Evolutionary conservation across 2,329 filamentous ascomycete species (phyloP).

Genomic region (Cercospora sesami): DNA sequence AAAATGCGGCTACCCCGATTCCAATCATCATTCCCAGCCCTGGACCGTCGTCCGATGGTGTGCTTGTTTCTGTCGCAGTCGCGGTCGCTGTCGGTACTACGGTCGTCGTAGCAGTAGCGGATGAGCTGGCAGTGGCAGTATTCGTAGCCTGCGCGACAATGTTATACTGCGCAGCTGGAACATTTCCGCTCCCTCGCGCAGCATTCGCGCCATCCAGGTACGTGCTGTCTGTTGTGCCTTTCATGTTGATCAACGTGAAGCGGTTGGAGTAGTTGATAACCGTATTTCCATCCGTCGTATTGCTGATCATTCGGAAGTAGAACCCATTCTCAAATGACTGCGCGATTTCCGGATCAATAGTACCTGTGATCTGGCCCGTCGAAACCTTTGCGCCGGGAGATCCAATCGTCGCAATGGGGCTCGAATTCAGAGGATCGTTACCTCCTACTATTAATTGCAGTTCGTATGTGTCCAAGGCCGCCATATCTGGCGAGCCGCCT

Average conservation of each 20-base stretch:
- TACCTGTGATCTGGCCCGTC: slow-evolving; percentile 15
- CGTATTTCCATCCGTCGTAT: slow-evolving; percentile 21
- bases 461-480: slow-evolving; percentile 21
- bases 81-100: slow-evolving; percentile 1
- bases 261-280: slow-evolving; percentile 61
- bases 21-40: slow-evolving; percentile 10
- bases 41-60: neutral
- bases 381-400: slow-evolving; percentile 14
- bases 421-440: slow-evolving; percentile 23
- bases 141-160: slow-evolving; percentile 13
- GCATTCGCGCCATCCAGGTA: slow-evolving; percentile 36
- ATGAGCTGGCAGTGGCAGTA: neutral
- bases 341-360: slow-evolving; percentile 23
- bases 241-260: slow-evolving; percentile 65
- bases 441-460: slow-evolving; percentile 28
- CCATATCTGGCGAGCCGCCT: slow-evolving; percentile 23
- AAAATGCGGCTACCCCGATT: slow-evolving; percentile 11
- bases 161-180: slow-evolving; percentile 27
- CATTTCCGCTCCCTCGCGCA: slow-evolving; percentile 20
- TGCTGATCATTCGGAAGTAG: slow-evolving; percentile 29
- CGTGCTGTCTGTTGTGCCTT: slow-evolving; percentile 54
- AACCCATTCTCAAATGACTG: slow-evolving; percentile 29
- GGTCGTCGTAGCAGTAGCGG: slow-evolving; percentile 9
- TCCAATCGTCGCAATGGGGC: slow-evolving; percentile 24
- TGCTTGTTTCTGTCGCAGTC: slow-evolving; percentile 1